A percentile compares a stretch with the other conserved stretches of the same genome.
These are phyloP conservation scores for Solanum paucissectum DNA, from an alignment of 257 asterid genomes.

Conservation along the genomic window DNA sequence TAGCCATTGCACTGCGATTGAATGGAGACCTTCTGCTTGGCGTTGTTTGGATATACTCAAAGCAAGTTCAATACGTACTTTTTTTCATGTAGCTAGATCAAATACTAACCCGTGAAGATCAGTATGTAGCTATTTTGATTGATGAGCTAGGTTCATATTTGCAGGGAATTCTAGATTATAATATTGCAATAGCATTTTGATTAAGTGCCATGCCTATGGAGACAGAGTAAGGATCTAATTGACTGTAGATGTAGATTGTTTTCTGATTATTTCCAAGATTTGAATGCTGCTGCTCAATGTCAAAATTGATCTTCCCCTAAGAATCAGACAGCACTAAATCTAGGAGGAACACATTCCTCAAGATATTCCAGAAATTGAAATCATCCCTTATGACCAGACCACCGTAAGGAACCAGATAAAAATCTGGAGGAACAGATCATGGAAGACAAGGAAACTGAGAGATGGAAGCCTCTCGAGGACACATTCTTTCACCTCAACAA, in stretches of 20 bases:
- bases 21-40: too few relatives aligned
- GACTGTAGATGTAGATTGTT: not conserved
- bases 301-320: conserved; percentile 13
- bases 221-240: conserved; percentile 47
- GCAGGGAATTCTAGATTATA: not conserved
- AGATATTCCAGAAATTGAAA: conserved; percentile 31
- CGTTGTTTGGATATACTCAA: conserved; percentile 61
- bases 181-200: not conserved
- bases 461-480: conserved; percentile 6
- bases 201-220: conserved; percentile 34
- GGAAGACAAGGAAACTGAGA: conserved; percentile 27
- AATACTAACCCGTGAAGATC: conserved; percentile 37
- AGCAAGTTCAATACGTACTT: conserved; percentile 62
- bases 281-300: conserved; percentile 1
- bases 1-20: conserved; percentile 62
- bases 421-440: conserved; percentile 44
- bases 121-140: conserved; percentile 18
- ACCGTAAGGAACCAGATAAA: conserved; percentile 40
- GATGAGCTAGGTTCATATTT: not conserved
- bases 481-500: not conserved
- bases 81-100: conserved; percentile 41
- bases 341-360: conserved; percentile 11
- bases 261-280: not conserved
- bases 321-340: conserved; percentile 8
- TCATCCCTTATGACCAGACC: conserved; percentile 30